A percentile compares a stretch with the other conserved stretches of the same genome.
Conservation (phyloP, 2,329 filamentous ascomycete genomes). For the Nemania serpens region DNA sequence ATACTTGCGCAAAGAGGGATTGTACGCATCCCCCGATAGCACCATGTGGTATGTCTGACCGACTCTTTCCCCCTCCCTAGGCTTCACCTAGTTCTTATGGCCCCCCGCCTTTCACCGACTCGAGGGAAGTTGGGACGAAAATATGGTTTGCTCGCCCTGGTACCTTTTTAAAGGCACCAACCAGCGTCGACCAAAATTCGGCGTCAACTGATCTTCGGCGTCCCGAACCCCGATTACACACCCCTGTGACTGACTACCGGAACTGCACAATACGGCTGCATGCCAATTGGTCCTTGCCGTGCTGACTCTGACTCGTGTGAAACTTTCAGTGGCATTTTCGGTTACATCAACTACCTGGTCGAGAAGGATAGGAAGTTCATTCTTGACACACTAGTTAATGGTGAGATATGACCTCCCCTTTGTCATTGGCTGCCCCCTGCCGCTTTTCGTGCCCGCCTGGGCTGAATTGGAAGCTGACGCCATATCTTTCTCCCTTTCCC, state of each 20-base stretch:
- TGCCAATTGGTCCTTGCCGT: constrained; percentile 27
- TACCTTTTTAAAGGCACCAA: too few species aligned
- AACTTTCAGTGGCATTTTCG: constrained; percentile 80
- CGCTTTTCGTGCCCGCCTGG: constrained; percentile 8
- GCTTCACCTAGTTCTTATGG: neutral
- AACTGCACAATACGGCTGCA: too few species aligned
- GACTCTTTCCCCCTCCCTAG: constrained; percentile 12
- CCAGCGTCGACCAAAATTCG: too few species aligned
- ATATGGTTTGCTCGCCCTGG: too few species aligned
- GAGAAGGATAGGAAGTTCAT: constrained; percentile 98
- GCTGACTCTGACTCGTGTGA: constrained; percentile 39
- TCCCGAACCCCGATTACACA: too few species aligned
- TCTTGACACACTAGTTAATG: constrained; percentile 94
- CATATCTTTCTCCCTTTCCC: constrained; percentile 24
- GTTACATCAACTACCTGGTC: constrained; percentile 98
- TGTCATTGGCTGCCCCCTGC: constrained; percentile 9
- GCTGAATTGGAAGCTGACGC: constrained; percentile 35
- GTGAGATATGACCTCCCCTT: constrained; percentile 55
- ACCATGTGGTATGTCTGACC: constrained; percentile 43
- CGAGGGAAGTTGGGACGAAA: too few species aligned
- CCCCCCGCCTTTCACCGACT: constrained; percentile 22
- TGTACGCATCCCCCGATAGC: constrained; percentile 18
- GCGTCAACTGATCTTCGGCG: too few species aligned
- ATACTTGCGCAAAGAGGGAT: constrained; percentile 22
- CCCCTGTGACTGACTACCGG: too few species aligned